Conservation (phyloP, 768 basidiomycete species). For the Coprinopsis strossmayeri region DNA sequence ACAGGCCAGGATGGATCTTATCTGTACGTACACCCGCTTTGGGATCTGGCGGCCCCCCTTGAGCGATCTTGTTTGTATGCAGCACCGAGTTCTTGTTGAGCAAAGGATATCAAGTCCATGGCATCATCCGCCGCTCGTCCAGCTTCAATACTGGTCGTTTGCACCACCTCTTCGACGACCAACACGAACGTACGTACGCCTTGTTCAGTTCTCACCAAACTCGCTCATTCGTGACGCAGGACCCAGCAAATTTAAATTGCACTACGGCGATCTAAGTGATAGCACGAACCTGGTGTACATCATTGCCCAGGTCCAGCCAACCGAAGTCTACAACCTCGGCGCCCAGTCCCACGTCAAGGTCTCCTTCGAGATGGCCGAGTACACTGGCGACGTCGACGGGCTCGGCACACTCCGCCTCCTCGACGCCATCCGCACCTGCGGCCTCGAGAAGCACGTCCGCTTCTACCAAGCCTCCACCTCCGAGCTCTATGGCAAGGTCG, state of each 20-base stretch:
- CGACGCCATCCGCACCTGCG: constrained; percentile 93
- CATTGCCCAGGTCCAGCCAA: constrained; percentile 89
- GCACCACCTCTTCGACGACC: constrained; percentile 89
- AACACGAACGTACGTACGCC: constrained; percentile 71
- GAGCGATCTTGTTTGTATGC: neutral
- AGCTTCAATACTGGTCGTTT: constrained; percentile 97
- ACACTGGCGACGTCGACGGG: constrained; percentile 96
- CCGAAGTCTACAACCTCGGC: constrained; percentile 96
- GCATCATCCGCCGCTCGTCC: constrained; percentile 94
- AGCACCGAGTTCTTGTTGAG: constrained; percentile 79
- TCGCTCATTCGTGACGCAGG: constrained; percentile 27
- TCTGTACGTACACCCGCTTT: constrained; percentile 53
- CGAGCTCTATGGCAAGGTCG: constrained; percentile 95
- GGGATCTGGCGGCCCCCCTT: constrained; percentile 64
- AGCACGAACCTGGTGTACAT: constrained; percentile 97
- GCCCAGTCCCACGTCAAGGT: constrained; percentile 99
- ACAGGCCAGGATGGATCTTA: constrained; percentile 97
- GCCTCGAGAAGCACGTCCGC: constrained; percentile 84
- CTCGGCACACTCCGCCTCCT: constrained; percentile 92
- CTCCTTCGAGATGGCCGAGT: constrained; percentile 99
- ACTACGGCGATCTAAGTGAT: constrained; percentile 92
- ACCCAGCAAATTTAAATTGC: constrained; percentile 73
- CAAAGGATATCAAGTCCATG: constrained; percentile 91
- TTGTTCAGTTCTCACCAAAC: neutral
- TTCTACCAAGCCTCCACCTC: constrained; percentile 99